Evolutionary conservation across 1,284 basidiomycete species (phyloP), one percentile per base, ranked within the genome.

Genomic region (Ustilago curta): DNA sequence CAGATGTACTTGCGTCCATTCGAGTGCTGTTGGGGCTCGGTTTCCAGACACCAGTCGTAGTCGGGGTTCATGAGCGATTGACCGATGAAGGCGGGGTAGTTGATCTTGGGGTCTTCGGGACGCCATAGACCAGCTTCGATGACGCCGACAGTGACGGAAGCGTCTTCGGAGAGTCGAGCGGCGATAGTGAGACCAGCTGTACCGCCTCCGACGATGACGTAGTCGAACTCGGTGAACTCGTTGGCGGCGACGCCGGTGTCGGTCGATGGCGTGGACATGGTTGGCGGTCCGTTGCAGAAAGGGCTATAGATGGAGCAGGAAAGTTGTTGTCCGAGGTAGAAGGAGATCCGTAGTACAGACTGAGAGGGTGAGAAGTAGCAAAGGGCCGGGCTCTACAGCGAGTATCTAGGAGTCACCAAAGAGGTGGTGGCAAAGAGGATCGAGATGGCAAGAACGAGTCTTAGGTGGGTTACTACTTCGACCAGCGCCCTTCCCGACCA

Each of bases 111-210:
- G 31, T 74, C 71, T n/a, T 77, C 50, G 32, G 75, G 70, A 7
- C 75, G 70, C 75, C 77, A 79, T 12, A 69, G 63, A 35, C 77
- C 77, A 8, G 77, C 77, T 45, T 79, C 77, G 58, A 80, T 70
- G 32, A 80, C 78, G 23, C 76, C 78, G 18, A 80, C 78, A 3
- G 61, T 66, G 54, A 80, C 58, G 14, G 59, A 56, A 27, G 69
- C 53, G 42, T 79, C 74, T 51, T 77, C 77, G 6, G 77, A 71
- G 43, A 80, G 70, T 18, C 74, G 59, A 0, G 74, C 67, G 8
- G 78, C 78, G 45, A 78, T 61, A 25, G 77, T 56, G 31, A 80
- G 67, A 42, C 78, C 78, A n/a, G 74, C 78, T 1, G 77, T 77
- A 40, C 77, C 77, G 27, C 77, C 77, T 19, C 77, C 77, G 14